Base-by-base conservation (phyloP, 305 asterid species). In the Fraxinus floribunda region DNA sequence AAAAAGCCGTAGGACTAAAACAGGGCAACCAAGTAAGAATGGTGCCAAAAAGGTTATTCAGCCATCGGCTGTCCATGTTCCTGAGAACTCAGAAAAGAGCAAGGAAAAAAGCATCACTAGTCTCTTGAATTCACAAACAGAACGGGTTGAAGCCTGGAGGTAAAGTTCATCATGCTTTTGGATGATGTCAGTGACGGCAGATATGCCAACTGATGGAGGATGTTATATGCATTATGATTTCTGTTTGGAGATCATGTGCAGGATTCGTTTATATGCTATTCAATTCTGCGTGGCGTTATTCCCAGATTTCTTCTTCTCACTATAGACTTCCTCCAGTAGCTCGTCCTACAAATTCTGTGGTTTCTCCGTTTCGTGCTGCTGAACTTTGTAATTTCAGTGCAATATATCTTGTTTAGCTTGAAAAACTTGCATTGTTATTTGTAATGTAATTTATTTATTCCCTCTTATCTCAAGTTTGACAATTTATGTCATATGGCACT, bases 91-190 rank as follows among this genome's bases (percentile, higher is more conserved):
- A 15, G 89, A 81, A 60, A 83, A 78, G 73, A 79, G 84, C 83
- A 88, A 86, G 87, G 90, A 84, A 24, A 0, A 34, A n/a, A 82
- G 76, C 36, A 75, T 78, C 29, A 9, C 88, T 13, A 87, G 89
- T 75, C 84, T 88, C 0, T 80, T 87, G 20, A 88, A 83, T 83
- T 84, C 88, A 35, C 81, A 60, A 3, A 57, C 84, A 5, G 94
- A 91, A 75, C 76, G 84, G 75, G 87, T 82, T n/a, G 91, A 87
- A 81, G 82, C 90, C 0, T 90, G 92, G 90, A 84, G 89, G 55
- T 88, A 86, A 89, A 81, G 73, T 68, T 76, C 68, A 29, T 75
- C 10, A 4, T 35, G 57, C 44, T 38, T 73, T 39, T 64, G 74
- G 79, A 44, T 18, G 24, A 81, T 5, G 62, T 16, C 18, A 62